Evolutionary conservation across 768 basidiomycete genomes (phyloP), one percentile per base, ranked within the genome.

Genomic region (Cytidiella melzeri): DNA sequence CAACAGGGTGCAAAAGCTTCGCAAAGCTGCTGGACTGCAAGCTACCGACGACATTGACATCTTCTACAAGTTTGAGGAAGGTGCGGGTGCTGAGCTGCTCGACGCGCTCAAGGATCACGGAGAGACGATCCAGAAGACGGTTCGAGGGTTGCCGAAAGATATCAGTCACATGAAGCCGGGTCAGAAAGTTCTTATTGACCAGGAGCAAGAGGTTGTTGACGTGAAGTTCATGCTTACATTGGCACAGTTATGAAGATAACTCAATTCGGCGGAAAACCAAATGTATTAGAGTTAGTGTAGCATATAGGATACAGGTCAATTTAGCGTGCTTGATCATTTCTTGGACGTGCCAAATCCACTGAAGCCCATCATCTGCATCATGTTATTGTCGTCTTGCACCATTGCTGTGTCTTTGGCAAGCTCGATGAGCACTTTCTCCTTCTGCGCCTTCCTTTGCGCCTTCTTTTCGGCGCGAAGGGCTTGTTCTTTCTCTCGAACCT

Each of bases 11-110:
- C 96, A 99, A 71, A 92, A 90, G 64, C 72, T 97, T 52, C 77
- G 96, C 58, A 99, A 99, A 73, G 92, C 93, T 67, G 93, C 92
- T 1, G 92, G 93, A 12, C 73, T 98, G 55, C 92, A 93, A 67
- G 86, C 95, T 18, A 93, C 92, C 5, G 96, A 99, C 63, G 91
- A 96, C 62, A 83, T 97, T 24, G 77, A 89, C 46, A 79, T 96
- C 36, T 94, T 84, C 69, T 93, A 93, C 70, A 68, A 68, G 50
- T 88, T 95, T 64, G 83, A 85, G 59, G 77, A 78, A 12, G 87
- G 81, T 21, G 58, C 73, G 7, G 84, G 86, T 10, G 69, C 69
- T 19, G 86, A 87, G 39, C 61, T 93, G 47, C 66, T 79, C 30
- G 69, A 69, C 23, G 87, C 88, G 21, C 78, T 92, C 56, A 60